Evolutionary conservation across 2,329 filamentous ascomycete genomes (phyloP).

Genomic region (Chaetomiaceae sp.): DNA sequence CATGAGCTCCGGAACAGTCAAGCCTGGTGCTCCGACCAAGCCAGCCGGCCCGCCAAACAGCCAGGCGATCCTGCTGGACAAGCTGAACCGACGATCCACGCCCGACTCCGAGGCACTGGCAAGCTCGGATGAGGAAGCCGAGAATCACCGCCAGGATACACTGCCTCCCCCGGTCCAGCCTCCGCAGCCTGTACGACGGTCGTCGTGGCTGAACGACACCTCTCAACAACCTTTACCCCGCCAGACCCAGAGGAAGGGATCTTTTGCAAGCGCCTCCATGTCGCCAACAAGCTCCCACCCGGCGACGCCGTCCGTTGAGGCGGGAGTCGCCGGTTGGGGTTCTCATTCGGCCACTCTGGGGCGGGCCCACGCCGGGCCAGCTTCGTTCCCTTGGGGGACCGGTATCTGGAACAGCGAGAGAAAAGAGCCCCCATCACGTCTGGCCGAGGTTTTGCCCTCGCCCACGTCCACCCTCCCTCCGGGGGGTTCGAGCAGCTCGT

Average conservation of each 20-base stretch:
- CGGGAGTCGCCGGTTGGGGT: slow-evolving; percentile 49
- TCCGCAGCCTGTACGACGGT: slow-evolving; percentile 62
- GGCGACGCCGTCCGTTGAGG: slow-evolving; percentile 69
- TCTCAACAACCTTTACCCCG: slow-evolving; percentile 50
- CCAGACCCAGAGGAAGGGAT: slow-evolving; percentile 67
- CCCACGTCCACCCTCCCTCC: slow-evolving; percentile 59
- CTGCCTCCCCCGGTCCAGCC: slow-evolving; percentile 44
- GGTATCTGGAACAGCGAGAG: slow-evolving; percentile 79
- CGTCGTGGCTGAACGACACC: slow-evolving; percentile 85
- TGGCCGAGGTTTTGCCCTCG: slow-evolving; percentile 70
- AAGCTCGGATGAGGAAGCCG: slow-evolving; percentile 88
- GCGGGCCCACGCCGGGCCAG: slow-evolving; percentile 42
- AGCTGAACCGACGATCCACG: slow-evolving; percentile 76
- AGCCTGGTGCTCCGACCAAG: slow-evolving; percentile 48
- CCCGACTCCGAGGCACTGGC: slow-evolving; percentile 91
- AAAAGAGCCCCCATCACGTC: slow-evolving; percentile 69
- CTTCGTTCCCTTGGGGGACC: slow-evolving; percentile 66
- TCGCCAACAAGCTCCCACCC: slow-evolving; percentile 77
- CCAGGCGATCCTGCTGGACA: slow-evolving; percentile 66
- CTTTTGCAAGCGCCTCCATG: slow-evolving; percentile 71
- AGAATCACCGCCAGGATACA: slow-evolving; percentile 56
- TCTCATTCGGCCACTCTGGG: slow-evolving; percentile 47
- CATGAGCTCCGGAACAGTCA: slow-evolving; percentile 50
- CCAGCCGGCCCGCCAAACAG: slow-evolving; percentile 47
- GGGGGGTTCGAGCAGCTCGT: slow-evolving; percentile 39